A percentile compares a stretch with the other conserved stretches of the same genome.
Conservation (phyloP, 495 filamentous ascomycete species). For the Penicillium steckii region DNA sequence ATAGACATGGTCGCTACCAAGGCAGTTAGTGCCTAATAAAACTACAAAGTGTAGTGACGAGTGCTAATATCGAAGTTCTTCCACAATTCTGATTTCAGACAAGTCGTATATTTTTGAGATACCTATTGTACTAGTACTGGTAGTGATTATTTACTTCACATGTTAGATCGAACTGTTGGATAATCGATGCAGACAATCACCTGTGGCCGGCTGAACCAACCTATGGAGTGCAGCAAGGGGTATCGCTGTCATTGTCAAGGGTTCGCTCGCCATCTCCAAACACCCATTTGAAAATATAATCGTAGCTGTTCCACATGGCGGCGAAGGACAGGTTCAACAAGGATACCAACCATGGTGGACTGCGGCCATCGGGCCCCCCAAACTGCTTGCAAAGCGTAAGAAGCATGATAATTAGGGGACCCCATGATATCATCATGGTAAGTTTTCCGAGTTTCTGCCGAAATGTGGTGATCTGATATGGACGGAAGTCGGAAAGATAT, state of each 20-base stretch:
- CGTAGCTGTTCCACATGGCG: slow-evolving; percentile 73
- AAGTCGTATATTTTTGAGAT: too few species aligned
- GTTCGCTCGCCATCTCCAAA: slow-evolving; percentile 94
- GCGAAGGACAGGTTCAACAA: slow-evolving; percentile 48
- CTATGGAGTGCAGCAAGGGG: too few species aligned
- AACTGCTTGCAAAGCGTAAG: slow-evolving; percentile 48
- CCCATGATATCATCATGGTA: slow-evolving; percentile 59
- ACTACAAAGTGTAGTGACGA: too few species aligned
- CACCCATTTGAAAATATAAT: slow-evolving; percentile 57
- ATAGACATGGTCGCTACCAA: too few species aligned
- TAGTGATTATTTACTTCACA: too few species aligned
- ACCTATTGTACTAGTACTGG: too few species aligned
- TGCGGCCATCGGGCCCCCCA: slow-evolving; percentile 61
- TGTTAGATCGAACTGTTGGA: too few species aligned
- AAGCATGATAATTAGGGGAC: slow-evolving; percentile 54
- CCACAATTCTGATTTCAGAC: too few species aligned
- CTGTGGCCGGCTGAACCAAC: too few species aligned
- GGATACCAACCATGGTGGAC: slow-evolving; percentile 63
- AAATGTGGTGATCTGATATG: slow-evolving; percentile 66
- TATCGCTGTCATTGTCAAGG: slow-evolving; percentile 24
- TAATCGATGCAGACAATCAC: too few species aligned
- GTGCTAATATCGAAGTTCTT: too few species aligned
- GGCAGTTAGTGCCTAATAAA: too few species aligned
- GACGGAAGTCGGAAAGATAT: slow-evolving; percentile 63
- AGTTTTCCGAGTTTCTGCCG: slow-evolving; percentile 64